Conservation (phyloP, 2,329 filamentous ascomycete species). For the Graphilbum ipis-grandicollis region DNA sequence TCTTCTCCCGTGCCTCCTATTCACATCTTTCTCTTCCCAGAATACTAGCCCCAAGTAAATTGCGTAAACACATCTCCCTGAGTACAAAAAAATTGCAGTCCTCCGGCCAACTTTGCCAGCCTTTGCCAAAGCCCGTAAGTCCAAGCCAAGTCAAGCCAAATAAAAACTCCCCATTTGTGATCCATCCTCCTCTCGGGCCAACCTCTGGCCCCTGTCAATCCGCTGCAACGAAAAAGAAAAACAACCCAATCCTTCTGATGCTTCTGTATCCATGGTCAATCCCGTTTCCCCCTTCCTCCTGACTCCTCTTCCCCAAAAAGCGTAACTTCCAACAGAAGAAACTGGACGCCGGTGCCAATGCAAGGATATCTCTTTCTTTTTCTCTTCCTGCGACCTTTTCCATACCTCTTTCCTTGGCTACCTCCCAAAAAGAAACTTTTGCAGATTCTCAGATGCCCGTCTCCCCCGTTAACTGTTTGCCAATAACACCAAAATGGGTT, state of each 20-base stretch:
- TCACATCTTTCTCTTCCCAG: too few species aligned
- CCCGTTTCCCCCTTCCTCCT: neutral
- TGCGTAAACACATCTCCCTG: too few species aligned
- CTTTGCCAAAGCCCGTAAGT: too few species aligned
- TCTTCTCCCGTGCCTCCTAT: too few species aligned
- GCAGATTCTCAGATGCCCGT: neutral
- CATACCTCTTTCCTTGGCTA: neutral
- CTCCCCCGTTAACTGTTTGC: neutral
- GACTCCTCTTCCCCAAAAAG: neutral
- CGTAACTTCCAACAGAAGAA: neutral
- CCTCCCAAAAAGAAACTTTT: neutral
- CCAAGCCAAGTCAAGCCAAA: too few species aligned
- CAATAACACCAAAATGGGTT: constrained; percentile 1
- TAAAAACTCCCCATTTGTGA: too few species aligned
- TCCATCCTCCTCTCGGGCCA: too few species aligned
- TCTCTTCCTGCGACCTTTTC: neutral
- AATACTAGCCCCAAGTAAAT: too few species aligned
- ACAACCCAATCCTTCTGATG: neutral
- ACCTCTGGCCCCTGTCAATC: too few species aligned
- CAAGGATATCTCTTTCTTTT: constrained; percentile 1
- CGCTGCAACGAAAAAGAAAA: neutral
- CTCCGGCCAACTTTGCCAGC: too few species aligned
- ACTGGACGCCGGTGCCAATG: neutral
- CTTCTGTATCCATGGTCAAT: too few species aligned
- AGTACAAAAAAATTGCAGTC: too few species aligned